Percentiles rank a stretch among this genome's conserved stretches.
Conservation (phyloP, 352 stramenopile species). For the Globisporangium ultimum region DNA sequence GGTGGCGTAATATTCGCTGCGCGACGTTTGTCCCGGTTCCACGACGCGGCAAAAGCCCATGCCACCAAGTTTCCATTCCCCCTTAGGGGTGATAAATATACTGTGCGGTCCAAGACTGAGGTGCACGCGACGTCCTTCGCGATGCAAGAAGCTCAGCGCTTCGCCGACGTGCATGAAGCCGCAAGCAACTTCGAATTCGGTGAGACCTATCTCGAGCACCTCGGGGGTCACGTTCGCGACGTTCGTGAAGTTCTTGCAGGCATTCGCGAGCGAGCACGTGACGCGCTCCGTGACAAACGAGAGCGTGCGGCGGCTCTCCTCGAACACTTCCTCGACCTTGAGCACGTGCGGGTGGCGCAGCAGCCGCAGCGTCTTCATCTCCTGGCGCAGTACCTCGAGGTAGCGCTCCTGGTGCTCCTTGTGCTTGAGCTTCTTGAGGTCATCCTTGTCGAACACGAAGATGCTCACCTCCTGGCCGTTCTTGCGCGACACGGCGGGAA, state of each 20-base stretch:
- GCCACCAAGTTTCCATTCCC: conserved; percentile 90
- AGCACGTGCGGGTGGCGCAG: conserved; percentile 87
- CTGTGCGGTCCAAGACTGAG: conserved; percentile 82
- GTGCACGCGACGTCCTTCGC: conserved; percentile 85
- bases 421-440: conserved; percentile 77
- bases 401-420: conserved; percentile 86
- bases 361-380: conserved; percentile 86
- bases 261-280: conserved; percentile 88
- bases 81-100: conserved; percentile 90
- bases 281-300: conserved; percentile 90
- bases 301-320: conserved; percentile 81
- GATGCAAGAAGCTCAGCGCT: conserved; percentile 88
- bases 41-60: conserved; percentile 88
- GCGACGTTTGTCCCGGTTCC: conserved; percentile 75
- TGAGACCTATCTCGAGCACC: conserved; percentile 84
- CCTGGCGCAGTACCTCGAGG: conserved; percentile 83
- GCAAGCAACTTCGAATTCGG: conserved; percentile 85
- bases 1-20: conserved; percentile 80
- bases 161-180: conserved; percentile 88
- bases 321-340: conserved; percentile 89
- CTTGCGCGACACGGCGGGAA: conserved; percentile 78
- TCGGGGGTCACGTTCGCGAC: conserved; percentile 82
- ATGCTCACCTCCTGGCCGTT: conserved; percentile 76
- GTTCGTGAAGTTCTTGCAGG: conserved; percentile 88
- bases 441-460: conserved; percentile 87